Conservation (phyloP, 108 stramenopile species). For the Cyclotella choctawhatcheeana region DNA sequence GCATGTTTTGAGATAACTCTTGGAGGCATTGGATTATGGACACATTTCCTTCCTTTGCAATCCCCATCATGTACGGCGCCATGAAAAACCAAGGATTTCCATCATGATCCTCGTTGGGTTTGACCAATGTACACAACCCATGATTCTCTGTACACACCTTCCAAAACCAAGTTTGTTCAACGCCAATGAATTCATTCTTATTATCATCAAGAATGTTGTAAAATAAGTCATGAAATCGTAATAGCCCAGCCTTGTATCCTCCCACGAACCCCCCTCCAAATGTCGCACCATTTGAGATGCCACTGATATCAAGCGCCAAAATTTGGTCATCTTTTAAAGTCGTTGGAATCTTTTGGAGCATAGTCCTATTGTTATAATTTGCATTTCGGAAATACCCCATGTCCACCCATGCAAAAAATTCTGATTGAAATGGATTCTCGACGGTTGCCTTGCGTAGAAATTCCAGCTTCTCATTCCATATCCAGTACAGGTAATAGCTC, state of each 20-base stretch:
- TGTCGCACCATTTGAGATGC: background rate
- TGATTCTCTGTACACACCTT: background rate
- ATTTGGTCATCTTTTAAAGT: conserved; percentile 8
- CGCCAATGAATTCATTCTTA: background rate
- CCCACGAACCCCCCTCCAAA: background rate
- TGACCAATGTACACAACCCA: background rate
- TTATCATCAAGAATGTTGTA: background rate
- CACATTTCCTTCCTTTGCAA: background rate
- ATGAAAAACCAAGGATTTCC: conserved; percentile 2
- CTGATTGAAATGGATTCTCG: conserved; percentile 52
- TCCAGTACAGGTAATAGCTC: conserved; percentile 72
- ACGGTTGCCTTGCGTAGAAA: conserved; percentile 52
- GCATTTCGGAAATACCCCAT: conserved; percentile 65
- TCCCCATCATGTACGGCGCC: conserved; percentile 7
- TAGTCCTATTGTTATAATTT: conserved; percentile 35
- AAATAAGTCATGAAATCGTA: background rate
- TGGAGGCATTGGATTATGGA: background rate
- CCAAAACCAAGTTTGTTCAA: background rate
- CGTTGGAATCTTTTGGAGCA: conserved; percentile 38
- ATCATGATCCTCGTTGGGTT: background rate
- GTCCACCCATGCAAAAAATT: conserved; percentile 64
- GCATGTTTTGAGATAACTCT: background rate
- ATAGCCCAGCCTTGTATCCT: background rate
- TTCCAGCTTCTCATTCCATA: conserved; percentile 76
- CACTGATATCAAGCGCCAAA: conserved; percentile 14